Evolutionary conservation across 202 grass and related monocot genomes (phyloP), one percentile per base, ranked within the genome.

Genomic region (Setaria viridis): DNA sequence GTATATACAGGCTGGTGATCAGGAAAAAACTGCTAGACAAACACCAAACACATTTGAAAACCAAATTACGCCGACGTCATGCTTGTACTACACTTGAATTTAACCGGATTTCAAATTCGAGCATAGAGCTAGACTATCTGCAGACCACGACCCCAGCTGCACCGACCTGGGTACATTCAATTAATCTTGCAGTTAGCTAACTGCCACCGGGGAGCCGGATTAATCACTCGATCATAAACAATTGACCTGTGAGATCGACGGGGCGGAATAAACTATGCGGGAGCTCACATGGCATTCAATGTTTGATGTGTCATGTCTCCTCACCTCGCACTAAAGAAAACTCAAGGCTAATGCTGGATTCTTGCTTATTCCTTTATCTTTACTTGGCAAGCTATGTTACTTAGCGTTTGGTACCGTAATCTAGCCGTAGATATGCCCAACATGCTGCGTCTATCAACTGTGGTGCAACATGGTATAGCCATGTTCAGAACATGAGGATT

Each of bases 271-370:
- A 82, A 90, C 57, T 67, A 86, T 67, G 50, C 48, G 14, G 55
- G 5, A 48, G 49, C 43, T 78, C 90, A 91, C 90, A 88, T 91
- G 86, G 66, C 46, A 85, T 78, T 85, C 66, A 78, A 67, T 78
- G 71, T 62, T 85, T 20, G 66, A 81, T 85, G 71, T 85, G 77
- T 73, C 82, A 73, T 88, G 77, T 91, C 72, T 54, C 82, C 85
- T 75, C 74, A 13, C 41, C 25, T 15, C 3, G 49, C 73, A 21
- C 39, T 21, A 46, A 1, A 67, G 46, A 45, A 53, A 51, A 43
- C 16, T 0, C 2, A 3, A 11, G 15, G 4, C 25, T 62, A 32
- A 29, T 63, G 39, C 39, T 41, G 60, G 25, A 43, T 19, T 1
- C 3, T 41, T 13, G 46, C 14, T 62, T 49, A 35, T 60, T 77